A percentile compares a stretch with the other conserved stretches of the same genome.
These are phyloP conservation scores for Malus hybrid DNA, from an alignment of 331 rosid genomes.

Conservation along the genomic window DNA sequence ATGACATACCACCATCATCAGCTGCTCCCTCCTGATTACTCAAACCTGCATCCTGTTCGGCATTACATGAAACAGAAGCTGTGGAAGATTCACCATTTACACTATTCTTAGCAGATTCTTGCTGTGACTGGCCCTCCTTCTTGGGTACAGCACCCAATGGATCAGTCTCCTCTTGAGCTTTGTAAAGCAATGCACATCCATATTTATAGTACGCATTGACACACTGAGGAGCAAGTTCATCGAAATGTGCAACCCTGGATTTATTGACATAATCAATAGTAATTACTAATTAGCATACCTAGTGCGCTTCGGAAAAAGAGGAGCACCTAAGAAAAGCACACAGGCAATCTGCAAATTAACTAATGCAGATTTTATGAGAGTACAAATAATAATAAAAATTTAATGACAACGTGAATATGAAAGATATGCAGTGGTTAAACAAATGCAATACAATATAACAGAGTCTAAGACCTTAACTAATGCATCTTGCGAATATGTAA, in stretches of 20 bases:
- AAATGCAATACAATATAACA: not conserved
- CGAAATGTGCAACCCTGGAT: constrained; percentile 58
- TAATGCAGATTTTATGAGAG: not conserved
- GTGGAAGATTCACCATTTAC: constrained; percentile 59
- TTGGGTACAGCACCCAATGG: constrained; percentile 82
- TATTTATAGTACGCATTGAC: constrained; percentile 71
- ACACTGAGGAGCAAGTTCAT: constrained; percentile 91
- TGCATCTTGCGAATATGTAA: not conserved
- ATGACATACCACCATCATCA: constrained; percentile 50
- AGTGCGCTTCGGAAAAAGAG: not conserved
- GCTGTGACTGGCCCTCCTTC: constrained; percentile 54
- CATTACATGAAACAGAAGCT: constrained; percentile 48
- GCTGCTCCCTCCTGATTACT: constrained; percentile 35
- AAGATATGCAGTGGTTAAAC: not conserved
- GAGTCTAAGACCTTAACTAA: too few relatives aligned
- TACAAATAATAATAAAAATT: not conserved
- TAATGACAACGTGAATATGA: not conserved
- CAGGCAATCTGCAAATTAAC: not conserved
- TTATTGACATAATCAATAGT: not conserved
- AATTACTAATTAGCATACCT: not conserved
- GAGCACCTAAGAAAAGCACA: not conserved
- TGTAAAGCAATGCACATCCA: constrained; percentile 81
- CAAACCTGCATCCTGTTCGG: constrained; percentile 36
- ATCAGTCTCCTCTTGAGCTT: constrained; percentile 96
- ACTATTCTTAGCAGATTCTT: constrained; percentile 44